A percentile compares a stretch with the other conserved stretches of the same genome.
Evolutionary conservation across 768 basidiomycete genomes (phyloP).

Genomic region (Termitomyces eurrhizus): DNA sequence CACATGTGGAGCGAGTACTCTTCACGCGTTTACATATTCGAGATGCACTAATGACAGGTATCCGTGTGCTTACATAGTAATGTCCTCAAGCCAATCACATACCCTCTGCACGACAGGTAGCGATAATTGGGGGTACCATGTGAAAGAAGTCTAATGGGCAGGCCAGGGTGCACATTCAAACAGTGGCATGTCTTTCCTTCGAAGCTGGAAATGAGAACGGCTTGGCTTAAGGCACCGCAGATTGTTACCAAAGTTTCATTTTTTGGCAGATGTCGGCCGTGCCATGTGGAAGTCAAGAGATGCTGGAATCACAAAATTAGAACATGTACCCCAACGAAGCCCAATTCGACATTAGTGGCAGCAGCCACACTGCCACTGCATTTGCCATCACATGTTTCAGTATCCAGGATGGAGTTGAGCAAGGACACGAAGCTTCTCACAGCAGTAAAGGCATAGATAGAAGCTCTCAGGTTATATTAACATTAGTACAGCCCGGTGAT

Average conservation of each 20-base stretch:
- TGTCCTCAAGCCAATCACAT: not conserved
- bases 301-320: not conserved
- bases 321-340: not conserved
- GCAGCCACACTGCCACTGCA: not conserved
- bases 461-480: not conserved
- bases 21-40: no score
- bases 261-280: conserved; percentile 11
- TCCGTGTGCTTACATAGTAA: not conserved
- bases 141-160: not conserved
- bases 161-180: conserved; percentile 1
- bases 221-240: conserved; percentile 7
- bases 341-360: not conserved
- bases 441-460: not conserved
- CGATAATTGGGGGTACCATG: conserved; percentile 7
- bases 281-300: conserved; percentile 6
- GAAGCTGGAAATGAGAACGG: not conserved
- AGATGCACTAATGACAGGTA: not conserved
- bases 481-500: not conserved
- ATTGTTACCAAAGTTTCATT: conserved; percentile 8
- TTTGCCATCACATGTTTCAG: not conserved
- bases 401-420: not conserved
- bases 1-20: not conserved
- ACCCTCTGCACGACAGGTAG: not conserved
- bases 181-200: not conserved
- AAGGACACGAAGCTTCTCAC: not conserved